A percentile compares a stretch with the other conserved stretches of the same genome.
Evolutionary conservation across 768 basidiomycete genomes (phyloP).

Genomic region (Boletus sp.): DNA sequence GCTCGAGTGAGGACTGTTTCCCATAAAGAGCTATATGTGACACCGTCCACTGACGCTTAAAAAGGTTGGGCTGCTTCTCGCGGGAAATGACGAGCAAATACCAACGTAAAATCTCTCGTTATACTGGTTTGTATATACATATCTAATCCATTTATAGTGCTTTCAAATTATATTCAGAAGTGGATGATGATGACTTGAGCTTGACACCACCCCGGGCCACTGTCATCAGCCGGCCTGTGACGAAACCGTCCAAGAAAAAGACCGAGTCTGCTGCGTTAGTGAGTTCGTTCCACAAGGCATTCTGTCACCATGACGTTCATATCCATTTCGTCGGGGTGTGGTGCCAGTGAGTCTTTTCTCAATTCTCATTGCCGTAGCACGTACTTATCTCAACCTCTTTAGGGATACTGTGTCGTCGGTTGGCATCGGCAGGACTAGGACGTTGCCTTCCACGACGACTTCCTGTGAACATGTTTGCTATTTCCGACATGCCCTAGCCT

Average conservation of each 20-base stretch:
- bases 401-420: constrained; percentile 52
- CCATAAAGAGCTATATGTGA: fast-evolving
- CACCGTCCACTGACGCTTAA: neutral
- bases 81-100: constrained; percentile 43
- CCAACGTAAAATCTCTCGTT: constrained; percentile 31
- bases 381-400: neutral
- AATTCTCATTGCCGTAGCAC: neutral
- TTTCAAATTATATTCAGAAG: constrained; percentile 38
- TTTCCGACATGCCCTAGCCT: constrained; percentile 47
- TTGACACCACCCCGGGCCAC: neutral
- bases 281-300: constrained; percentile 35
- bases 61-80: constrained; percentile 42
- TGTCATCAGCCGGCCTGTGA: constrained; percentile 3
- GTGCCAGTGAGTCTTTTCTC: constrained; percentile 29
- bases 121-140: neutral
- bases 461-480: constrained; percentile 36
- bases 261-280: constrained; percentile 22
- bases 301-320: constrained; percentile 33
- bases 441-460: constrained; percentile 33
- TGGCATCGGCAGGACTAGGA: constrained; percentile 33
- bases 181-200: constrained; percentile 15
- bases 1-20: constrained; percentile 29
- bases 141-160: constrained; percentile 27
- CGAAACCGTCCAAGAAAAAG: constrained; percentile 10
- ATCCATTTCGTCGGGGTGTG: constrained; percentile 48